phyloP scores from a whole-genome alignment of 1,284 basidiomycete genomes.

The Stereum hirsutum region DNA sequence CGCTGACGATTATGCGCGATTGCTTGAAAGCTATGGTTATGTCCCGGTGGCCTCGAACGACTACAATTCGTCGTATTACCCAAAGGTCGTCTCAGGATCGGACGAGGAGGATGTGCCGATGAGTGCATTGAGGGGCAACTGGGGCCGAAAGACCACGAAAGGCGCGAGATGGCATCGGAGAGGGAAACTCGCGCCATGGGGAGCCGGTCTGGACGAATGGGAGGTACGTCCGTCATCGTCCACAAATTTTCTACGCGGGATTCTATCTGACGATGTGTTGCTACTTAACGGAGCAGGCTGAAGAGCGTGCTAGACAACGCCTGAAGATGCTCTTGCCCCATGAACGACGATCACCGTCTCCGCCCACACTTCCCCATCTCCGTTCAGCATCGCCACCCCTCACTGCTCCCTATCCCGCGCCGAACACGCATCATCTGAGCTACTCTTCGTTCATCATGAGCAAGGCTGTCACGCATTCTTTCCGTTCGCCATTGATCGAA shows the following conservation, averaged over 20 bases:
- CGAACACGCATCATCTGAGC: slow-evolving; percentile 53
- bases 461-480: slow-evolving; percentile 72
- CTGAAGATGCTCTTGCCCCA: slow-evolving; percentile 55
- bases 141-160: slow-evolving; percentile 65
- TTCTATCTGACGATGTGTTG: neutral
- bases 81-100: slow-evolving; percentile 53
- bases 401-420: slow-evolving; percentile 58
- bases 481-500: slow-evolving; percentile 64
- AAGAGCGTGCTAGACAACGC: slow-evolving; percentile 73
- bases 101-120: slow-evolving; percentile 38
- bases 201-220: slow-evolving; percentile 72
- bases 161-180: slow-evolving; percentile 67
- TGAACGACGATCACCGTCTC: slow-evolving; percentile 28
- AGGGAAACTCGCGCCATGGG: slow-evolving; percentile 73
- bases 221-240: slow-evolving; percentile 41
- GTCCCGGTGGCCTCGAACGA: slow-evolving; percentile 45
- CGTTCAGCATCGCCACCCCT: slow-evolving; percentile 35
- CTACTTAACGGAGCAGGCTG: slow-evolving; percentile 36
- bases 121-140: slow-evolving; percentile 53
- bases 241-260: neutral
- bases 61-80: slow-evolving; percentile 71
- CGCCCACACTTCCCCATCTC: slow-evolving; percentile 30
- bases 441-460: slow-evolving; percentile 81
- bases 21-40: too few species aligned
- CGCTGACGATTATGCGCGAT: too few species aligned